Evolutionary conservation across 164 flowering plant genomes (phyloP), one percentile per base, ranked within the genome.

Genomic region (Hamamelis virginiana): DNA sequence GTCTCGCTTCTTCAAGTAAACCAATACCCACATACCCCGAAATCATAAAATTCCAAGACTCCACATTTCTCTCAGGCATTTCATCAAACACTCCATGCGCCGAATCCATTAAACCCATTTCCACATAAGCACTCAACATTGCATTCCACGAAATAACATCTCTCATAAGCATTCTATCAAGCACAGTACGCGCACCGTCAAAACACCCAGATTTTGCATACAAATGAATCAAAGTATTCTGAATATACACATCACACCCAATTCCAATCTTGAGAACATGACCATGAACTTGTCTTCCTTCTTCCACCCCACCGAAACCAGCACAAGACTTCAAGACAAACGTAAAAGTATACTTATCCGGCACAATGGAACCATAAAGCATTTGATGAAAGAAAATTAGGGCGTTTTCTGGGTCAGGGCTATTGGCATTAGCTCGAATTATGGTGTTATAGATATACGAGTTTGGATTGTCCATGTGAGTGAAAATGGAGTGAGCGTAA

Each of bases 1-100:
- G 22, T 51, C 69, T 72, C 0, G 81, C 82, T 66, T 74, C 80
- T 23, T 77, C 75, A 60, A 77, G 21, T 64, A 75, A 57, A 4
- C 80, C 81, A 19, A 21, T 22, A 52, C 69, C 62, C 25, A 65
- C 77, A 56, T 69, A 80, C 22, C 85, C 83, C 0, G 82, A 81
- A n/a, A 84, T 75, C 82, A 79, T 67, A 58, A 79, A 80, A 75
- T 80, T 84, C 87, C 85, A 80, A 25, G 87, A 78, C 73, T 76
- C 81, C 27, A 62, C 50, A 74, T 82, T 74, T 62, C 73, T 73
- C 25, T 62, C 82, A 16, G 72, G 76, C 84, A 84, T 84, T 66
- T 82, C 80, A 62, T 78, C 79, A 64, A 82, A 80, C 67, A 85
- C 26, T 0, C 5, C 8, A 10, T 73, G 52, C 0, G 80, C 85